Conservation (phyloP, 345 rosid species). For the Brassica cretica region DNA sequence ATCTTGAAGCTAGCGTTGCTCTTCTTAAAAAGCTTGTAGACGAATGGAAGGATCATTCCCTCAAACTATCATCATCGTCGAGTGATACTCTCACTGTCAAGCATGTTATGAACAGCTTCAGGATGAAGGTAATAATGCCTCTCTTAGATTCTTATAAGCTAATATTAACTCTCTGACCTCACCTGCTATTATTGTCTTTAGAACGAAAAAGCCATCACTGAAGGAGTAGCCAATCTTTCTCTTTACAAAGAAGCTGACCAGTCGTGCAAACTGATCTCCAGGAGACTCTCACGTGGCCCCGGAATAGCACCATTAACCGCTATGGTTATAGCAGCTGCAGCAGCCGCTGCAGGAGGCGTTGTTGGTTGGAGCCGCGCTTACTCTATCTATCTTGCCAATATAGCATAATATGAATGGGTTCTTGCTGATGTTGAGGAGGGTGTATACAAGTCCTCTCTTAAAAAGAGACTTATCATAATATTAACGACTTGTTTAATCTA, state of each 20-base stretch:
- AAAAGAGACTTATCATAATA: too few relatives aligned
- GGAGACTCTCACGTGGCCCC: too few relatives aligned
- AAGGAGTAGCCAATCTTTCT: background rate
- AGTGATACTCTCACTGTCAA: background rate
- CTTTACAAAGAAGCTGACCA: background rate
- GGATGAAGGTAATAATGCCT: background rate
- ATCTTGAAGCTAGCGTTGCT: background rate
- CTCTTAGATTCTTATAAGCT: background rate
- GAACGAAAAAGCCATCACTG: background rate
- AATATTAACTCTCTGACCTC: background rate
- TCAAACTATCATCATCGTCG: background rate
- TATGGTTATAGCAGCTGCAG: too few relatives aligned
- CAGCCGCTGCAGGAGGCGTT: too few relatives aligned
- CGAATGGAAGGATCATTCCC: background rate
- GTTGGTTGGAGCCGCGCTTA: too few relatives aligned
- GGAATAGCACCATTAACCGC: too few relatives aligned
- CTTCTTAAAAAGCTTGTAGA: background rate
- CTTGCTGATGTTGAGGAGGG: too few relatives aligned
- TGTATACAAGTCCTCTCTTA: too few relatives aligned
- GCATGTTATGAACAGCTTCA: background rate
- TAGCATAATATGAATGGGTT: too few relatives aligned
- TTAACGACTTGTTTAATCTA: too few relatives aligned
- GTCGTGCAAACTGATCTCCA: background rate
- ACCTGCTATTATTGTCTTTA: background rate
- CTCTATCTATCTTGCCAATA: too few relatives aligned